Evolutionary conservation across 179 eudicot genomes (phyloP).

Genomic region (Sideroxylon spinosum): DNA sequence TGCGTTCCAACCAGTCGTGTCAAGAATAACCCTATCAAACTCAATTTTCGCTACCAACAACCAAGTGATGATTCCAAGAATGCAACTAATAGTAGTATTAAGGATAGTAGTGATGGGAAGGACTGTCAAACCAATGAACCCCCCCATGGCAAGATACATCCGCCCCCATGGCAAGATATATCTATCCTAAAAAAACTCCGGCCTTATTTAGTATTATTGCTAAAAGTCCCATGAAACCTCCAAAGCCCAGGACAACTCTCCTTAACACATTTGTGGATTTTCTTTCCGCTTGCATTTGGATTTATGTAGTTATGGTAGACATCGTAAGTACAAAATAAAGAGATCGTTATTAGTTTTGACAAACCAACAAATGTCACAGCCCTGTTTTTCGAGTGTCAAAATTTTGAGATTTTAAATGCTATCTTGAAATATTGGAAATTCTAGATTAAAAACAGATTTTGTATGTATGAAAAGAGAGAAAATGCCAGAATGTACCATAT

Average conservation of each 20-base stretch:
- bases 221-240: constrained; percentile 86
- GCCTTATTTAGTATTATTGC: constrained; percentile 88
- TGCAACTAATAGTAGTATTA: constrained; percentile 52
- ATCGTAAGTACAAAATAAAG: constrained; percentile 91
- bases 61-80: constrained; percentile 75
- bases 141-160: constrained; percentile 97
- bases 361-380: constrained; percentile 98
- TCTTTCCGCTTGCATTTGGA: constrained; percentile 74
- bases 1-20: constrained; percentile 79
- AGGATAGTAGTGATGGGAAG: too few species aligned
- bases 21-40: constrained; percentile 78
- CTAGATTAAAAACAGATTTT: background rate
- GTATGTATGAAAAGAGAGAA: background rate
- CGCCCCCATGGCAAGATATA: constrained; percentile 96
- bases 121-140: constrained; percentile 83
- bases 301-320: constrained; percentile 88
- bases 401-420: background rate
- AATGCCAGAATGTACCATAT: too few species aligned
- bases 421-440: background rate
- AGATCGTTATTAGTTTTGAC: constrained; percentile 85
- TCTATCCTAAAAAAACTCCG: constrained; percentile 87
- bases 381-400: constrained; percentile 37
- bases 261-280: constrained; percentile 79
- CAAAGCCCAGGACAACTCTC: constrained; percentile 55
- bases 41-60: constrained; percentile 52